Conservation (phyloP, 768 basidiomycete genomes). For the Amanita rubescens region DNA sequence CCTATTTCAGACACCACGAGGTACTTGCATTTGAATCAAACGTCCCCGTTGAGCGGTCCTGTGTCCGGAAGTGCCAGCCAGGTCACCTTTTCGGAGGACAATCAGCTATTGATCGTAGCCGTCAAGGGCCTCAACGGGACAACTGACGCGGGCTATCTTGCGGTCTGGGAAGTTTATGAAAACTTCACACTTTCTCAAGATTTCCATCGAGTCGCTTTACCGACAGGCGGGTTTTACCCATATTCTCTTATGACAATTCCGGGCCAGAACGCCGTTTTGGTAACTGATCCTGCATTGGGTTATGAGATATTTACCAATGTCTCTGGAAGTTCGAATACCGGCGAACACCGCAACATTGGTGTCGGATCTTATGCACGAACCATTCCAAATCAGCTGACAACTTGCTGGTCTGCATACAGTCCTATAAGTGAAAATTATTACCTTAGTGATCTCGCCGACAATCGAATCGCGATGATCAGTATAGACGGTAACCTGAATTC, state of each 20-base stretch:
- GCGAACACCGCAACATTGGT: slow-evolving; percentile 22
- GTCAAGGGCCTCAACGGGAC: slow-evolving; percentile 41
- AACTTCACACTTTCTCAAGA: slow-evolving; percentile 38
- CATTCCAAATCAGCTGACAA: slow-evolving; percentile 33
- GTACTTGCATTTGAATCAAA: slow-evolving; percentile 38
- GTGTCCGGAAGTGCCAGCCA: slow-evolving; percentile 33
- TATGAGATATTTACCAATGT: slow-evolving; percentile 26
- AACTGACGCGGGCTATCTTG: slow-evolving; percentile 32
- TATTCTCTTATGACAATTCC: slow-evolving; percentile 40
- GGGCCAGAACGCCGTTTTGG: slow-evolving; percentile 31
- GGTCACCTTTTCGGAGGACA: slow-evolving; percentile 40
- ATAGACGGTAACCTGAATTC: no score
- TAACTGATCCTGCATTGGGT: slow-evolving; percentile 32
- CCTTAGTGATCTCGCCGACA: slow-evolving; percentile 34
- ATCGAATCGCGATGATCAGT: slow-evolving; percentile 36
- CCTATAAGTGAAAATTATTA: slow-evolving; percentile 36
- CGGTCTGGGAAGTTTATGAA: slow-evolving; percentile 38
- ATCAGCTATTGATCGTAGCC: slow-evolving; percentile 35
- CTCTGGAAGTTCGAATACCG: slow-evolving; percentile 18
- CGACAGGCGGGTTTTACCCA: slow-evolving; percentile 36
- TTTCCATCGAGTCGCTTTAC: slow-evolving; percentile 27
- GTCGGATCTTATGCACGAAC: slow-evolving; percentile 23
- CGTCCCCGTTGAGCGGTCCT: slow-evolving; percentile 42
- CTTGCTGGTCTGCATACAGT: slow-evolving; percentile 38
- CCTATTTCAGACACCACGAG: slow-evolving; percentile 35